phyloP scores from a whole-genome alignment of 331 rosid genomes.

The Ulmus americana region DNA sequence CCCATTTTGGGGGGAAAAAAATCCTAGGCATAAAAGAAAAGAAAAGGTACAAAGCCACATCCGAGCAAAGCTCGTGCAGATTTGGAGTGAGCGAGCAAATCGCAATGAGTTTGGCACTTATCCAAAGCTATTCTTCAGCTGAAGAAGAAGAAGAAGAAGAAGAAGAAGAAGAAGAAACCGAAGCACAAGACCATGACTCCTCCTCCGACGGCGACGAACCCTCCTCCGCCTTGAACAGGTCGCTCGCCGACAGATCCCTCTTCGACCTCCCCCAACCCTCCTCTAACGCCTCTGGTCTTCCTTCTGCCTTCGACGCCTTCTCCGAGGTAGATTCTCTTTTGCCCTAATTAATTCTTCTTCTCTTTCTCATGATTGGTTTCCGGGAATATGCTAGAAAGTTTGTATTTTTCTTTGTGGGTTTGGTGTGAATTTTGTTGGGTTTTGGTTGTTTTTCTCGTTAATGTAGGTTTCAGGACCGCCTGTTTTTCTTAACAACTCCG shows the following conservation, averaged over 20 bases:
- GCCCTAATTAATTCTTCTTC: neutral
- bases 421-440: slow-evolving; percentile 6
- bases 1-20: too few relatives aligned
- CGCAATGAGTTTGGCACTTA: slow-evolving; percentile 73
- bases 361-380: neutral
- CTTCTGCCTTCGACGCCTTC: slow-evolving; percentile 85
- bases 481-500: slow-evolving; percentile 67
- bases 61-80: neutral
- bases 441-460: slow-evolving; percentile 5
- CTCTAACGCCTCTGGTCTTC: slow-evolving; percentile 46
- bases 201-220: slow-evolving; percentile 40
- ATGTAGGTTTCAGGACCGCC: slow-evolving; percentile 84
- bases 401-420: neutral
- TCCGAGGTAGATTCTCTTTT: slow-evolving; percentile 53
- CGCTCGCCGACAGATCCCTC: slow-evolving; percentile 50
- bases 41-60: neutral
- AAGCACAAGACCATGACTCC: slow-evolving; percentile 14
- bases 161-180: neutral
- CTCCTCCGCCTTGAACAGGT: slow-evolving; percentile 29
- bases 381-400: slow-evolving; percentile 3
- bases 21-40: too few relatives aligned
- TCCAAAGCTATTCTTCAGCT: slow-evolving; percentile 79
- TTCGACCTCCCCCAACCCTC: slow-evolving; percentile 58
- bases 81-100: neutral
- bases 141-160: slow-evolving; percentile 45